phyloP scores from a whole-genome alignment of 2,329 filamentous ascomycete species.

The Exophiala mesophila region DNA sequence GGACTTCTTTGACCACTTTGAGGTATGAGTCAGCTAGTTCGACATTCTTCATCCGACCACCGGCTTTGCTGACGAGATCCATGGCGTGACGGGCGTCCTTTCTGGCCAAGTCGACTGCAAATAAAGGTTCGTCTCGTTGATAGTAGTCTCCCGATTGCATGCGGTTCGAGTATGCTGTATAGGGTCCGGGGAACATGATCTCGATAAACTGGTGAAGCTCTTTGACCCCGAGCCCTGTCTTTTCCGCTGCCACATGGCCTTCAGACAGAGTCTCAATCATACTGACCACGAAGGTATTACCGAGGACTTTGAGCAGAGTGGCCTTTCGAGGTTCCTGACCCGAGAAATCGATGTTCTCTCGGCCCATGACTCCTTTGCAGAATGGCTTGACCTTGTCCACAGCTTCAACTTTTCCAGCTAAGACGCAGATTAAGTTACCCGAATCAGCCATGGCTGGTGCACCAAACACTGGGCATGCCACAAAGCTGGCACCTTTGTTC shows the following conservation, averaged over 20 bases:
- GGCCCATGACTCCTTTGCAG: constrained; percentile 66
- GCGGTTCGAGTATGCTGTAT: constrained; percentile 67
- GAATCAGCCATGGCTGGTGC: constrained; percentile 50
- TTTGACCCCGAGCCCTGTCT: constrained; percentile 66
- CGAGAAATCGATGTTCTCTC: constrained; percentile 64
- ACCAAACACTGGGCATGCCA: constrained; percentile 59
- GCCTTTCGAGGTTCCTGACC: constrained; percentile 65
- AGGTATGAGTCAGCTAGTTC: constrained; percentile 67
- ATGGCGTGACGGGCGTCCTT: constrained; percentile 77
- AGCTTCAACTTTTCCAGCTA: constrained; percentile 58
- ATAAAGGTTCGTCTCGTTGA: constrained; percentile 70
- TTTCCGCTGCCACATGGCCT: constrained; percentile 73
- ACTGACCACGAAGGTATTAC: constrained; percentile 80
- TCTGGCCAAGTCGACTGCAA: constrained; percentile 72
- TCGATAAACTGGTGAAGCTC: constrained; percentile 68
- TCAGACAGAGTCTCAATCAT: constrained; percentile 77
- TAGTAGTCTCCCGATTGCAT: constrained; percentile 75
- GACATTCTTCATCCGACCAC: constrained; percentile 58
- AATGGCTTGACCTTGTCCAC: constrained; percentile 65
- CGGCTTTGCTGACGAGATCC: constrained; percentile 58
- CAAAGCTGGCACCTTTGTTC: constrained; percentile 63
- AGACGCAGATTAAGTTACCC: constrained; percentile 67
- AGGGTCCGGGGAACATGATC: constrained; percentile 69
- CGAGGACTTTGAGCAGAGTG: constrained; percentile 71
- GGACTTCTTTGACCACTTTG: constrained; percentile 58